Percentiles rank a stretch among this genome's conserved stretches.
These are phyloP conservation scores for Neolentinus lepideus DNA, from an alignment of 1,284 basidiomycete genomes.

Conservation along the genomic window DNA sequence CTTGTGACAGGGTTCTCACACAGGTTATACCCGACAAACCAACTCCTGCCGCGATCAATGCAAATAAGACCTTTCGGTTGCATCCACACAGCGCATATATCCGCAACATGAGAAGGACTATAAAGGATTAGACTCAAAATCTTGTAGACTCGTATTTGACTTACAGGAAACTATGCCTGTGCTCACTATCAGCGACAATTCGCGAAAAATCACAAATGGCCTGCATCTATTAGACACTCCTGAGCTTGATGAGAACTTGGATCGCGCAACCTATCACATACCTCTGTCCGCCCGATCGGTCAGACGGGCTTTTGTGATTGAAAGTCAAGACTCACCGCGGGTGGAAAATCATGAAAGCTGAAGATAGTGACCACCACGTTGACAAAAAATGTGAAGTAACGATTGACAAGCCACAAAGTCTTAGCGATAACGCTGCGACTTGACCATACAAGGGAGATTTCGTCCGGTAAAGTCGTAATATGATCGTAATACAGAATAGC, in stretches of 20 bases:
- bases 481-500: slow-evolving; percentile 12
- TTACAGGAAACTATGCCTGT: slow-evolving; percentile 28
- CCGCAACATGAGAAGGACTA: slow-evolving; percentile 5
- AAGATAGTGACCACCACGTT: slow-evolving; percentile 26
- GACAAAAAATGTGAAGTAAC: slow-evolving; percentile 32
- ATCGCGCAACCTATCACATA: neutral
- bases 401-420: slow-evolving; percentile 34
- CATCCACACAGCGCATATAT: neutral
- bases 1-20: neutral
- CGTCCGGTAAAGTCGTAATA: slow-evolving; percentile 17
- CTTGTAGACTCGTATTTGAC: slow-evolving; percentile 8
- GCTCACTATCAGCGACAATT: neutral
- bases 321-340: slow-evolving; percentile 6
- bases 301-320: neutral
- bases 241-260: neutral
- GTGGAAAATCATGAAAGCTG: slow-evolving; percentile 16
- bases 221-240: neutral
- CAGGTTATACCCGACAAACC: neutral
- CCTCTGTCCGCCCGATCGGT: neutral
- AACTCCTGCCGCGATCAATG: neutral
- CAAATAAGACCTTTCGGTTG: neutral
- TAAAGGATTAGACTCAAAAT: neutral
- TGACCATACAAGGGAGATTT: slow-evolving; percentile 33
- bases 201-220: neutral
- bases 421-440: slow-evolving; percentile 27